These are phyloP conservation scores for Solanum chacoense DNA, from an alignment of 305 asterid genomes.

Conservation along the genomic window DNA sequence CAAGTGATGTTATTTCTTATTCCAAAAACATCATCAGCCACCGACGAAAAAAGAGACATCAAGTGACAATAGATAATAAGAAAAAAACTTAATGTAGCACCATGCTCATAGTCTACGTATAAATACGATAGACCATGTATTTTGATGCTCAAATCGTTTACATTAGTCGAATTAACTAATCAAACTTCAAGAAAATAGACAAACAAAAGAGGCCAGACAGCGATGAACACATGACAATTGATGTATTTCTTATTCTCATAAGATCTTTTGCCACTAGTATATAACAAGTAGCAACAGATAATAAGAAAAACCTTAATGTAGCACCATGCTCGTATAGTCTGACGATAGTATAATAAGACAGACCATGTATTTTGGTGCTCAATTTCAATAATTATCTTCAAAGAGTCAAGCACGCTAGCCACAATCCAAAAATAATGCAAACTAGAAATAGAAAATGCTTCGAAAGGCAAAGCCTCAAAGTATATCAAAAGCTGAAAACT, in stretches of 20 bases:
- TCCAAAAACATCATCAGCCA: not conserved
- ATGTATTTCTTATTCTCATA: not conserved
- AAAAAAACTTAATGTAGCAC: conserved; percentile 25
- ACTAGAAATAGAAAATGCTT: not conserved
- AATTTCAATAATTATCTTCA: not conserved
- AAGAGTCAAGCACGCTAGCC: not conserved
- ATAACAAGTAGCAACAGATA: conserved; percentile 9
- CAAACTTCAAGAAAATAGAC: not conserved
- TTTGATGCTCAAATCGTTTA: conserved; percentile 20
- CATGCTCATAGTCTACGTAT: conserved; percentile 32
- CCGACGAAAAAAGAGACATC: not conserved
- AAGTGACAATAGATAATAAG: conserved; percentile 4
- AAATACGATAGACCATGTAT: conserved; percentile 25
- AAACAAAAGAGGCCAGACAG: not conserved
- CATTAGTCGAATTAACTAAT: not conserved
- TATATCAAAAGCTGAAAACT: not conserved
- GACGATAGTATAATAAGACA: conserved; percentile 3
- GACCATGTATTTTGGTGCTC: conserved; percentile 44
- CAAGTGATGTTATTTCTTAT: conserved; percentile 4
- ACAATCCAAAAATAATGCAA: not conserved
- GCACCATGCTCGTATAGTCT: conserved; percentile 52
- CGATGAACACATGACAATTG: not conserved
- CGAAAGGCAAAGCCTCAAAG: not conserved
- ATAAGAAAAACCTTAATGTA: conserved; percentile 14
- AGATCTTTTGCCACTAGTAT: not conserved